Evolutionary conservation across 352 stramenopile genomes (phyloP).

Genomic region (Saprolegnia diclina): DNA sequence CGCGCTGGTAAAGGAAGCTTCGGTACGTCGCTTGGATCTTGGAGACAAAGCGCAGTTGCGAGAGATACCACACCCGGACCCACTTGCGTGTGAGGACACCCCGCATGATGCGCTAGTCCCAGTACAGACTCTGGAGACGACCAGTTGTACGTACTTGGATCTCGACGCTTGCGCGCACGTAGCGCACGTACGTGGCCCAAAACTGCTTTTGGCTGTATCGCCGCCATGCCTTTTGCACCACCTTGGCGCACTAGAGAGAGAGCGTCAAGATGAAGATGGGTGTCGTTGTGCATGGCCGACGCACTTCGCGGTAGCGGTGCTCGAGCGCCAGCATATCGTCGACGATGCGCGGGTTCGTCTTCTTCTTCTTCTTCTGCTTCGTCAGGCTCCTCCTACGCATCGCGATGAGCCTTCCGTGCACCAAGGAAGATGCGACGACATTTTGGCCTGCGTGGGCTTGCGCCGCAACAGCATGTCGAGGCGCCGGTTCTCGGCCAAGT

Average conservation of each 20-base stretch:
- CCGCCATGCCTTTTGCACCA: constrained; percentile 59
- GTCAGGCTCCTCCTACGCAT: too few species aligned
- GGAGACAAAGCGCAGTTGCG: constrained; percentile 42
- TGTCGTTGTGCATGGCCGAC: too few species aligned
- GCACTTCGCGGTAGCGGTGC: constrained; percentile 41
- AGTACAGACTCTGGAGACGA: too few species aligned
- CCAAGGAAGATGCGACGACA: background rate
- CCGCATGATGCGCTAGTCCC: constrained; percentile 35
- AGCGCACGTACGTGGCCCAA: constrained; percentile 41
- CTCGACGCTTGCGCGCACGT: constrained; percentile 38
- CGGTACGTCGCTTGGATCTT: constrained; percentile 58
- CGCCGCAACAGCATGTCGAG: constrained; percentile 43
- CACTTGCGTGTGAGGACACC: constrained; percentile 48
- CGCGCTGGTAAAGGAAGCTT: constrained; percentile 42
- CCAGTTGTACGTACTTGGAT: constrained; percentile 46
- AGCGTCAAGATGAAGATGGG: too few species aligned
- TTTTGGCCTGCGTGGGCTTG: constrained; percentile 38
- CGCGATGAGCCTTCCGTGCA: background rate
- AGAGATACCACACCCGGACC: constrained; percentile 49
- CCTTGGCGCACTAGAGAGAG: constrained; percentile 39
- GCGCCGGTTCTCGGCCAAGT: constrained; percentile 59
- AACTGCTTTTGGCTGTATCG: constrained; percentile 36
- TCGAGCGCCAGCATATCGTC: constrained; percentile 70
- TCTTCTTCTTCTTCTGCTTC: constrained; percentile 52
- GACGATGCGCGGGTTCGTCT: constrained; percentile 48